These are phyloP conservation scores for Capronia epimyces DNA, from an alignment of 2,329 filamentous ascomycete genomes.

Conservation along the genomic window DNA sequence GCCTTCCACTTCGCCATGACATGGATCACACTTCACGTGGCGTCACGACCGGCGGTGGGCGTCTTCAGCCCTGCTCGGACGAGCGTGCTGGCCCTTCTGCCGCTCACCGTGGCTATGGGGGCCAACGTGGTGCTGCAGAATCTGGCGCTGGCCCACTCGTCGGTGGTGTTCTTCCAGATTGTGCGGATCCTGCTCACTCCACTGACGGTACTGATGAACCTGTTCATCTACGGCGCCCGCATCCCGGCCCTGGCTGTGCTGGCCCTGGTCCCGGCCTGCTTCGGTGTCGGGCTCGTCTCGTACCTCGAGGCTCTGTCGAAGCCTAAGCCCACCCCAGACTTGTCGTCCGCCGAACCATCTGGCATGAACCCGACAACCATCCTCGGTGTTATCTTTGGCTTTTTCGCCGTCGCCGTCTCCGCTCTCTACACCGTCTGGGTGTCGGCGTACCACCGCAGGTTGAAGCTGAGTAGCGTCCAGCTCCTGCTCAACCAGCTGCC, in stretches of 20 bases:
- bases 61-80: conserved; percentile 57
- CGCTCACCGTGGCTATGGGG: conserved; percentile 62
- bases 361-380: conserved; percentile 52
- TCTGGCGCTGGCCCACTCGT: conserved; percentile 61
- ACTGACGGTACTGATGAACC: conserved; percentile 61
- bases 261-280: conserved; percentile 55
- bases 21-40: conserved; percentile 56
- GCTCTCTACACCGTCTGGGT: conserved; percentile 67
- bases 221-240: conserved; percentile 52
- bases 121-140: conserved; percentile 66
- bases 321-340: background rate
- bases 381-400: conserved; percentile 60
- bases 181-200: conserved; percentile 63
- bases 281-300: conserved; percentile 61
- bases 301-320: conserved; percentile 59
- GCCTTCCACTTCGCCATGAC: conserved; percentile 65
- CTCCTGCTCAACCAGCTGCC: conserved; percentile 64
- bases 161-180: conserved; percentile 65
- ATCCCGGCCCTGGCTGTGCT: conserved; percentile 52
- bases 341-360: too few species aligned
- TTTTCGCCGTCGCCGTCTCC: conserved; percentile 59
- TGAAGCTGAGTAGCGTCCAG: conserved; percentile 64
- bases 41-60: conserved; percentile 54
- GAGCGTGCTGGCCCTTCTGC: conserved; percentile 53
- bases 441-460: conserved; percentile 58